Percentiles rank a stretch among this genome's conserved stretches.
Evolutionary conservation across 768 basidiomycete genomes (phyloP).

Genomic region (Boletus sp.): DNA sequence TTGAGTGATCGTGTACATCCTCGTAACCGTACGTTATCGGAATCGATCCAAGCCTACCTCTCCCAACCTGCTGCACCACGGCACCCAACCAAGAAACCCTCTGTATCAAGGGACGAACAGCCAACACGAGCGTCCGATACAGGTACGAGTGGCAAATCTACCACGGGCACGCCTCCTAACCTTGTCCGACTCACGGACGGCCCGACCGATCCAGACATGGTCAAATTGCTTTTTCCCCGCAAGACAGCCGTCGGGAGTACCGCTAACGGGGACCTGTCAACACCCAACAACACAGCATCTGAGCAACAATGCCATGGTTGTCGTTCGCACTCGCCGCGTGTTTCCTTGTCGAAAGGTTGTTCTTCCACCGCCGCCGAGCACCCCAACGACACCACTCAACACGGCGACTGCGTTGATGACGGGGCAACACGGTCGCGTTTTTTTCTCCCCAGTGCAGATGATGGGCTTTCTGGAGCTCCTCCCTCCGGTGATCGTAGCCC

Average conservation of each 20-base stretch:
- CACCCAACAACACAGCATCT: neutral
- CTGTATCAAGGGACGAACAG: neutral
- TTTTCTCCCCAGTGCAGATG: neutral
- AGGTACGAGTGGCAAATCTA: no score
- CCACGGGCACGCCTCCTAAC: neutral
- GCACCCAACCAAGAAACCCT: neutral
- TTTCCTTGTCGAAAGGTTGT: neutral
- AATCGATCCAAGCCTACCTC: conserved; percentile 50
- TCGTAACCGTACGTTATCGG: conserved; percentile 42
- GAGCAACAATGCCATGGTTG: neutral
- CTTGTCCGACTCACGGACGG: conserved; percentile 3
- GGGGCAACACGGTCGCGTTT: neutral
- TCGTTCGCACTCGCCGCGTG: neutral
- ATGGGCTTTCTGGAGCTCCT: neutral
- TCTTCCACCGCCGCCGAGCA: neutral
- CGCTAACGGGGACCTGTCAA: neutral
- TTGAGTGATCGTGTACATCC: conserved; percentile 15
- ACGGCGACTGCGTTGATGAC: neutral
- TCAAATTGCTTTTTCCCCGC: neutral
- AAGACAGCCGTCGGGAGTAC: neutral
- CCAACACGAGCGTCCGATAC: neutral
- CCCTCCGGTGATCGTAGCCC: neutral
- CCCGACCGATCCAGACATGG: neutral
- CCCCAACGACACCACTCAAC: neutral
- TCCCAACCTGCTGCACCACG: conserved; percentile 6